A percentile compares a stretch with the other conserved stretches of the same genome.
These are phyloP conservation scores for Aspergillus haitiensis DNA, from an alignment of 495 filamentous ascomycete species.

Conservation along the genomic window DNA sequence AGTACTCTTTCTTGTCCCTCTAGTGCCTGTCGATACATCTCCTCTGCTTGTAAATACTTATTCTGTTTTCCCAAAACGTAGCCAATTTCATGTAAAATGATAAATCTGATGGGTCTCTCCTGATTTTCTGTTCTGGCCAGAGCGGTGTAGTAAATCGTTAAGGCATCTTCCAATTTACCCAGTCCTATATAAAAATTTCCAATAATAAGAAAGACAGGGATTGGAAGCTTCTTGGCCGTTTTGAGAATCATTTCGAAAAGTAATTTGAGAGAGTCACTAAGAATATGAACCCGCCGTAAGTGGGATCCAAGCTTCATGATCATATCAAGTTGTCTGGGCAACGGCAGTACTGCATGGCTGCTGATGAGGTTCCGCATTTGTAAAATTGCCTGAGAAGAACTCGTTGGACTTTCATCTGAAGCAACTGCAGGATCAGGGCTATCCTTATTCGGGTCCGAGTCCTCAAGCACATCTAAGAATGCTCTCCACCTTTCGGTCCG, in stretches of 20 bases:
- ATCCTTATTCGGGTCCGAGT: not conserved
- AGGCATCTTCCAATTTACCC: not conserved
- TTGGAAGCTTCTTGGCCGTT: not conserved
- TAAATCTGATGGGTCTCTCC: not conserved
- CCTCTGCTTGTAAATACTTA: not conserved
- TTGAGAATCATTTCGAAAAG: not conserved
- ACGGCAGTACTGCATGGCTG: not conserved
- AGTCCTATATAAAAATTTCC: not conserved
- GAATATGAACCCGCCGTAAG: not conserved
- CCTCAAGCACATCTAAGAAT: not conserved
- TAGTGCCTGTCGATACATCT: not conserved
- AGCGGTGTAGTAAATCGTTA: not conserved
- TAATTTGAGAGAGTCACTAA: not conserved
- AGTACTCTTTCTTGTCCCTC: not conserved
- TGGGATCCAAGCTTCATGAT: not conserved
- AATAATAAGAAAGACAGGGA: not conserved
- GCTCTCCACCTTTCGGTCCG: not conserved
- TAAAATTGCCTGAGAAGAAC: not conserved
- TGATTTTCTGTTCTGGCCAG: not conserved
- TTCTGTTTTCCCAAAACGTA: no score
- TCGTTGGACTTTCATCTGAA: not conserved
- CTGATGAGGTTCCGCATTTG: not conserved
- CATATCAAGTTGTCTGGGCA: not conserved
- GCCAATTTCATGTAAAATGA: not conserved
- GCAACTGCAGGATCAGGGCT: not conserved